A percentile compares a stretch with the other conserved stretches of the same genome.
phyloP scores from a whole-genome alignment of 192 early-diverging fungal species.

The Powellomyces hirtus region DNA sequence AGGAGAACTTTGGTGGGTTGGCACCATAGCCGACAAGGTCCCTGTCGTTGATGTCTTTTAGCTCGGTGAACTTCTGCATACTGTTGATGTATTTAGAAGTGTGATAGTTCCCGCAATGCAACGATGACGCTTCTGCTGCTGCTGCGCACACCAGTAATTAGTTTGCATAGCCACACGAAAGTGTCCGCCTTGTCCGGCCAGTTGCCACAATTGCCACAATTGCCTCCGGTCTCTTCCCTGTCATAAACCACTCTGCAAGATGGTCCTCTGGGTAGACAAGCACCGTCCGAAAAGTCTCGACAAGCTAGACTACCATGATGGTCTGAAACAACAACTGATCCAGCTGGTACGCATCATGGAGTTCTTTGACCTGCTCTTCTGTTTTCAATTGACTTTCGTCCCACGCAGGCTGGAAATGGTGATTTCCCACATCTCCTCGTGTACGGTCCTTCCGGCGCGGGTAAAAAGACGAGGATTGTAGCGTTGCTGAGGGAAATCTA shows the following conservation, averaged over 20 bases:
- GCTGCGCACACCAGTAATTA: too few relatives aligned
- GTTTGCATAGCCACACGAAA: too few relatives aligned
- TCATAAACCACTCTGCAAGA: too few relatives aligned
- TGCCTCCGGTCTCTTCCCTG: too few relatives aligned
- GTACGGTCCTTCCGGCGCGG: conserved; percentile 94
- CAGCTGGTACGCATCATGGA: conserved; percentile 43
- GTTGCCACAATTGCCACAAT: too few relatives aligned
- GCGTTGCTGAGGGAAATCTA: conserved; percentile 85
- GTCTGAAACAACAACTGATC: conserved; percentile 70
- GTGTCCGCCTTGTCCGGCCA: too few relatives aligned
- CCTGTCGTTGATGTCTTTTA: conserved; percentile 26
- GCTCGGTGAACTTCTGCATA: conserved; percentile 11
- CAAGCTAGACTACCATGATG: conserved; percentile 78
- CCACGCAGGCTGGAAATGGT: conserved; percentile 46
- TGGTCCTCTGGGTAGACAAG: conserved; percentile 87
- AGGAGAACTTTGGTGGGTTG: conserved; percentile 39
- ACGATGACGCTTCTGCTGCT: too few relatives aligned
- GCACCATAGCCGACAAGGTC: conserved; percentile 48
- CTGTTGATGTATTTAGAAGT: too few relatives aligned
- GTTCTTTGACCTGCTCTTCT: neutral
- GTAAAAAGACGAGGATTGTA: conserved; percentile 93
- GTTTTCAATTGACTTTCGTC: neutral
- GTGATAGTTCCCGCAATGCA: too few relatives aligned
- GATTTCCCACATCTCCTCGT: conserved; percentile 94
- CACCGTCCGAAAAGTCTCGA: conserved; percentile 82